A percentile compares a stretch with the other conserved stretches of the same genome.
phyloP scores from a whole-genome alignment of 768 basidiomycete species.

The Macrolepiota albuminosa region DNA sequence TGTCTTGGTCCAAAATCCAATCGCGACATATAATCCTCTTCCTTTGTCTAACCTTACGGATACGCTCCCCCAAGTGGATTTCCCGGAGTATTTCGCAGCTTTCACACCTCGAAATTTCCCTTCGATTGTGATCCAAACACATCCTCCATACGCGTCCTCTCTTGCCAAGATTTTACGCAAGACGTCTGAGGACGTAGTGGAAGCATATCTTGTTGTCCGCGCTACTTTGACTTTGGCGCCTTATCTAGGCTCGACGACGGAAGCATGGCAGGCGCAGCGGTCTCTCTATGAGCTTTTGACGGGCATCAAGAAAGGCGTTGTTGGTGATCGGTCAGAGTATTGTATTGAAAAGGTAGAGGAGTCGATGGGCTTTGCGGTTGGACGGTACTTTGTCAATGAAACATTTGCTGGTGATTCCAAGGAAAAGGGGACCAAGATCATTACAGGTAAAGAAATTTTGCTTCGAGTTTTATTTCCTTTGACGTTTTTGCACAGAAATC shows the following conservation, averaged over 20 bases:
- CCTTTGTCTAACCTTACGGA: constrained; percentile 64
- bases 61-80: constrained; percentile 71
- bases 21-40: constrained; percentile 85
- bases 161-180: constrained; percentile 65
- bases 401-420: constrained; percentile 78
- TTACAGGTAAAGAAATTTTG: constrained; percentile 48
- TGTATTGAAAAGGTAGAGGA: constrained; percentile 72
- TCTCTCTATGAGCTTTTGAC: constrained; percentile 65
- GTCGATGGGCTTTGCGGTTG: constrained; percentile 83
- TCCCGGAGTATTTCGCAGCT: constrained; percentile 80
- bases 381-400: constrained; percentile 83
- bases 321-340: constrained; percentile 79
- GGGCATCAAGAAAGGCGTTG: constrained; percentile 84
- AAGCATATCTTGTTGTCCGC: constrained; percentile 84
- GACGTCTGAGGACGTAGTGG: constrained; percentile 67
- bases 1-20: constrained; percentile 71
- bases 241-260: constrained; percentile 68
- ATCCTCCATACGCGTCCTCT: constrained; percentile 68
- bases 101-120: constrained; percentile 80
- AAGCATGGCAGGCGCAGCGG: constrained; percentile 74
- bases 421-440: constrained; percentile 77
- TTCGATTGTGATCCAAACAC: constrained; percentile 71
- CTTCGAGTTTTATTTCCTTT: neutral
- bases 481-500: constrained; percentile 49
- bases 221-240: constrained; percentile 65